A percentile compares a stretch with the other conserved stretches of the same genome.
Evolutionary conservation across 768 basidiomycete genomes (phyloP).

Genomic region (Collybiopsis luxurians): DNA sequence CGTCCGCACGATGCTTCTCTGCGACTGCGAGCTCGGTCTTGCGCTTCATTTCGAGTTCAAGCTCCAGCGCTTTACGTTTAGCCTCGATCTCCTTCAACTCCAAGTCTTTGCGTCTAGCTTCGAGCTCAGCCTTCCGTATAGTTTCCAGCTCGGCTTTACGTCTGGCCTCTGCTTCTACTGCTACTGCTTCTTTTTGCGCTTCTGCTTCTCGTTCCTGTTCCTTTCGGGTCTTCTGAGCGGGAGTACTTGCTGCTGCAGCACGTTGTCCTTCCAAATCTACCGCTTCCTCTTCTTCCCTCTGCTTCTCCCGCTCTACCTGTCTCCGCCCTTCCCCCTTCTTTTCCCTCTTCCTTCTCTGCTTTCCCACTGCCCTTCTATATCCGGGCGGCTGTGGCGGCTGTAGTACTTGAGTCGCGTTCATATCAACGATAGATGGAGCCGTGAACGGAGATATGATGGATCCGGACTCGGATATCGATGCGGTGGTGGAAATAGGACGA

Average conservation of each 20-base stretch:
- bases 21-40: conserved; percentile 1
- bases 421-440: no score
- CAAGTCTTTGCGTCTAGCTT: neutral
- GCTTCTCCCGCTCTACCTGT: conserved; percentile 14
- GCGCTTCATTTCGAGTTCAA: neutral
- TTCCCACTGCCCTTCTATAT: neutral
- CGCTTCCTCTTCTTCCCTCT: conserved; percentile 13
- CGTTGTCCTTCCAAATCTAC: conserved; percentile 13
- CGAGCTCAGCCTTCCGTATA: neutral
- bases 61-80: neutral
- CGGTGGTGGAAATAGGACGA: no score
- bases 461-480: no score
- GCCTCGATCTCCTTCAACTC: neutral
- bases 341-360: neutral
- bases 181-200: neutral
- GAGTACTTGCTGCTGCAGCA: neutral
- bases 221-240: no score
- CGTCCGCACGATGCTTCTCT: conserved; percentile 16
- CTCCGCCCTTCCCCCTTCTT: conserved; percentile 9
- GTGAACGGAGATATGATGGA: no score
- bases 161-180: neutral
- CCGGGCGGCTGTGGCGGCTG: neutral
- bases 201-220: no score
- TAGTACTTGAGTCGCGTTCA: no score
- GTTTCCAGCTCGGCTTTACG: neutral